Evolutionary conservation across 345 rosid genomes (phyloP).

Genomic region (Combretum micranthum): DNA sequence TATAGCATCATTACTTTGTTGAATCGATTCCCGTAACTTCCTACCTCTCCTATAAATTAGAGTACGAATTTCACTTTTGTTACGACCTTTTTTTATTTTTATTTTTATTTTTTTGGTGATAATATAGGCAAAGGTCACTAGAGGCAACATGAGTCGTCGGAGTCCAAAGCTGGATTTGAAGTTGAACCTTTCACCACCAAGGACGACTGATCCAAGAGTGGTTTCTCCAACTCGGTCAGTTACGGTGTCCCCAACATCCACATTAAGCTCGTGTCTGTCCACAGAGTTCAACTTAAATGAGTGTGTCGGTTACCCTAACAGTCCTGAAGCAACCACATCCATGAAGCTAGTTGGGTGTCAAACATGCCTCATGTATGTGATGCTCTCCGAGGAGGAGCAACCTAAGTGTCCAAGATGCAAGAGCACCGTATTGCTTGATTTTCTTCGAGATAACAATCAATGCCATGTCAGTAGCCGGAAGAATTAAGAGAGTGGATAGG

Average conservation of each 20-base stretch:
- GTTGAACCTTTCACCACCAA: too few species aligned
- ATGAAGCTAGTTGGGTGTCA: slow-evolving; percentile 32
- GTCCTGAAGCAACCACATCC: slow-evolving; percentile 16
- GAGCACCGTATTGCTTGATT: slow-evolving; percentile 24
- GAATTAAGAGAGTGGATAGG: too few species aligned
- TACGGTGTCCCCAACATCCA: slow-evolving; percentile 14
- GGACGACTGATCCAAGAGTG: background rate
- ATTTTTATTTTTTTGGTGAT: background rate
- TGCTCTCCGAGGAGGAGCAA: slow-evolving; percentile 16
- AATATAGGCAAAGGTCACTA: background rate
- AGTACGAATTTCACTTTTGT: background rate
- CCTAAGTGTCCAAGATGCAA: slow-evolving; percentile 24
- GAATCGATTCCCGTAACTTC: too few species aligned
- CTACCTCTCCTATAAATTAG: background rate
- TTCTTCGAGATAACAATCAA: too few species aligned
- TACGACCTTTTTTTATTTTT: background rate
- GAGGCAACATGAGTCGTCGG: slow-evolving; percentile 4
- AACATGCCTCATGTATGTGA: slow-evolving; percentile 26
- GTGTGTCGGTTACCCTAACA: background rate
- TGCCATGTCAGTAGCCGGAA: too few species aligned
- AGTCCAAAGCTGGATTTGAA: too few species aligned
- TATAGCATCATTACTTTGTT: too few species aligned
- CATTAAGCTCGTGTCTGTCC: slow-evolving; percentile 24
- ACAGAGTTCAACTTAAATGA: slow-evolving; percentile 9
- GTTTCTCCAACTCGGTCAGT: background rate